Evolutionary conservation across 805 yeast genomes (phyloP).

Genomic region (Schwanniomyces yamadae): DNA sequence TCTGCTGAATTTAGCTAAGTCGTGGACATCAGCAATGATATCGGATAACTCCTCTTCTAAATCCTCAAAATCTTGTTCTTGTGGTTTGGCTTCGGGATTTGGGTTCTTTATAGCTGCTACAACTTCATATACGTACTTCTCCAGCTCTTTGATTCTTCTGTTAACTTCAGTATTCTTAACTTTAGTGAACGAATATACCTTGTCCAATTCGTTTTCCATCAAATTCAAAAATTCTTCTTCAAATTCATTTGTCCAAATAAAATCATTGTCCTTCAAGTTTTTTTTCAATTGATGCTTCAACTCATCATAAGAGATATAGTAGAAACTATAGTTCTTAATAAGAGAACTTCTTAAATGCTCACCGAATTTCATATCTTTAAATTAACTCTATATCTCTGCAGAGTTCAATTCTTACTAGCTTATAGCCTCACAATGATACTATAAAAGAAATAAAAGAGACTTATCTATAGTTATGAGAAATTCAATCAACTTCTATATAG

Average conservation of each 20-base stretch:
- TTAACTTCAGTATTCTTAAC: conserved; percentile 83
- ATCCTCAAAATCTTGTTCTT: conserved; percentile 43
- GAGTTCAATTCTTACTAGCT: no score
- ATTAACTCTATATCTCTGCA: no score
- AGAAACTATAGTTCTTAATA: conserved; percentile 85
- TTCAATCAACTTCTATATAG: no score
- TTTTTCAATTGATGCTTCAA: conserved; percentile 77
- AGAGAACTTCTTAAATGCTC: conserved; percentile 87
- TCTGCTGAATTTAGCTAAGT: conserved; percentile 88
- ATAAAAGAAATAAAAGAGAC: no score
- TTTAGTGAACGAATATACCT: conserved; percentile 87
- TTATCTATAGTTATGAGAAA: no score
- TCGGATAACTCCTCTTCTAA: conserved; percentile 52
- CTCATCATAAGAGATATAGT: conserved; percentile 90
- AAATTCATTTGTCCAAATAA: conserved; percentile 68
- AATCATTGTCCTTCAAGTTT: conserved; percentile 55
- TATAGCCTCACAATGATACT: no score
- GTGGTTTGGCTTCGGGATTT: conserved; percentile 27
- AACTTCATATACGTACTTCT: conserved; percentile 65
- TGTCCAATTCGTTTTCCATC: conserved; percentile 84
- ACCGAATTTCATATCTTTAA: conserved; percentile 96
- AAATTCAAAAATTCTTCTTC: conserved; percentile 79
- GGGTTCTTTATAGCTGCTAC: conserved; percentile 47
- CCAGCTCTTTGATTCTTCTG: conserved; percentile 81
- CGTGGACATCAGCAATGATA: conserved; percentile 96